Evolutionary conservation across 768 basidiomycete genomes (phyloP).

Genomic region (Tulasnella sp.): DNA sequence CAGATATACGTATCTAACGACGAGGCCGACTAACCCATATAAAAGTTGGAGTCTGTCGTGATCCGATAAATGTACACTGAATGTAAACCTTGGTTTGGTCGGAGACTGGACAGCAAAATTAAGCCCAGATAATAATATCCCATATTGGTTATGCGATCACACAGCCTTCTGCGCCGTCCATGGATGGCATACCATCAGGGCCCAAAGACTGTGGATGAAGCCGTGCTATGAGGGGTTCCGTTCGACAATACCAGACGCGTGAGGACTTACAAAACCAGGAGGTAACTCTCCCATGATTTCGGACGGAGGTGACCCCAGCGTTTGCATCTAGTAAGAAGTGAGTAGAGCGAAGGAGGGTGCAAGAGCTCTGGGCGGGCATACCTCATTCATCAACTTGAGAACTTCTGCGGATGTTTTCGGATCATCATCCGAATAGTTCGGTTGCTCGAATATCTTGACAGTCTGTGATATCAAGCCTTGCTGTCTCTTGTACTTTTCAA

Average conservation of each 20-base stretch:
- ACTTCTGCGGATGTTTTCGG: constrained; percentile 36
- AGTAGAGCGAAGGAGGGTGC: neutral
- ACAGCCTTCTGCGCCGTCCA: constrained; percentile 30
- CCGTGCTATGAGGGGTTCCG: too few relatives aligned
- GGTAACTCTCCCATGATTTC: constrained; percentile 80
- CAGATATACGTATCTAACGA: too few relatives aligned
- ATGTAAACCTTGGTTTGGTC: too few relatives aligned
- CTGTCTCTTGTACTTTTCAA: constrained; percentile 52
- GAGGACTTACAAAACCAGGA: constrained; percentile 36
- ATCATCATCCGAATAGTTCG: constrained; percentile 45
- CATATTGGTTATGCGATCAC: constrained; percentile 26
- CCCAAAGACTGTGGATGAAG: constrained; percentile 31
- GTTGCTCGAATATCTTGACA: constrained; percentile 51
- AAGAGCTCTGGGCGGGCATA: constrained; percentile 21
- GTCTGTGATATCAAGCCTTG: constrained; percentile 43
- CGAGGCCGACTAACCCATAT: too few relatives aligned
- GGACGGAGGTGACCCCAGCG: constrained; percentile 59
- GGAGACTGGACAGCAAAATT: too few relatives aligned
- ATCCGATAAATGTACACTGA: too few relatives aligned
- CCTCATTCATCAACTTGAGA: constrained; percentile 65
- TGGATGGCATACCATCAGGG: constrained; percentile 40
- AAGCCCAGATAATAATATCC: too few relatives aligned
- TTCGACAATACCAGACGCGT: neutral
- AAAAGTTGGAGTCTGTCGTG: too few relatives aligned
- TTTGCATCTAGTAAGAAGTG: constrained; percentile 50